phyloP scores from a whole-genome alignment of 805 yeast species.

The Metschnikowia lunata region DNA sequence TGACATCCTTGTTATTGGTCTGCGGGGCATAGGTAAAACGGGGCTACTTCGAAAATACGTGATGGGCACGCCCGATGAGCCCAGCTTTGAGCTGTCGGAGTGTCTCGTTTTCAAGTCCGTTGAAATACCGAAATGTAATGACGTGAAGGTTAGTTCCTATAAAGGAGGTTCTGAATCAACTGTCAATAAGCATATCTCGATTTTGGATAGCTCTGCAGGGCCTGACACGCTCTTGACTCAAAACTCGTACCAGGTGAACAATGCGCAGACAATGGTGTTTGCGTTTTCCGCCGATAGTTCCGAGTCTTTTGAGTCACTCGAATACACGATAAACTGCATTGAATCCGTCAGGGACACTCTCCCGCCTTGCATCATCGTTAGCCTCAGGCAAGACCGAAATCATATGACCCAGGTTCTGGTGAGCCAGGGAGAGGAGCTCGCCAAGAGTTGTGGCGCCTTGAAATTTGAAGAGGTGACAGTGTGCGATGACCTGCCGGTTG shows the following conservation, averaged over 20 bases:
- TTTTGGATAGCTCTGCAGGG: constrained; percentile 27
- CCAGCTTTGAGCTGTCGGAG: constrained; percentile 10
- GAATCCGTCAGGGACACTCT: constrained; percentile 18
- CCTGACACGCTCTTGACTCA: constrained; percentile 26
- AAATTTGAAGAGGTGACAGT: constrained; percentile 28
- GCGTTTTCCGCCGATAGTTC: constrained; percentile 27
- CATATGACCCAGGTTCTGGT: constrained; percentile 25
- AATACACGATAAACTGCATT: constrained; percentile 26
- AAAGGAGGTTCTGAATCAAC: not conserved
- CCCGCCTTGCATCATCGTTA: constrained; percentile 32
- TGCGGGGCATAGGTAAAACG: constrained; percentile 14
- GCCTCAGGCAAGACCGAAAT: constrained; percentile 26
- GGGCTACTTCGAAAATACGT: constrained; percentile 14
- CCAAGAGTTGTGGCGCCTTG: constrained; percentile 24
- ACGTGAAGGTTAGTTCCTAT: not conserved
- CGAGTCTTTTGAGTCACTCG: constrained; percentile 26
- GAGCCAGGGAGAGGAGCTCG: constrained; percentile 29
- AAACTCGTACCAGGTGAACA: constrained; percentile 25
- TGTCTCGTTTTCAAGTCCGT: constrained; percentile 9
- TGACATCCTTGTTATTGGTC: constrained; percentile 17
- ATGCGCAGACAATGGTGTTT: constrained; percentile 27
- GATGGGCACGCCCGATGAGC: constrained; percentile 7
- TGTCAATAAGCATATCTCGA: constrained; percentile 23
- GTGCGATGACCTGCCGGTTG: constrained; percentile 16
- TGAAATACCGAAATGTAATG: constrained; percentile 2